Evolutionary conservation across 768 basidiomycete genomes (phyloP), one percentile per base, ranked within the genome.

Genomic region (Pisolithus microcarpus): DNA sequence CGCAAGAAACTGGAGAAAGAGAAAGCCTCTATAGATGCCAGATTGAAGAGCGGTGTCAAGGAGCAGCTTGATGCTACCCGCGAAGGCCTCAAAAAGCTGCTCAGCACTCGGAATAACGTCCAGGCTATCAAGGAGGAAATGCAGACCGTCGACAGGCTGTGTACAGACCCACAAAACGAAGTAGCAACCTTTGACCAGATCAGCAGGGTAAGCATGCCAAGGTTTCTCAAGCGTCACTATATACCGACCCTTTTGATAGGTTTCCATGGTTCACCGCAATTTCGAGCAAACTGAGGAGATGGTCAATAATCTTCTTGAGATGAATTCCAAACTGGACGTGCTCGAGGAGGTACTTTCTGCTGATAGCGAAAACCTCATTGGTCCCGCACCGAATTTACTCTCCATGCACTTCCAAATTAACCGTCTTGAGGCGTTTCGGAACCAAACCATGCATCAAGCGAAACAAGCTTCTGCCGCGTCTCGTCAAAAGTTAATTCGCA

Each of bases 1-100:
- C 81, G 91, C 55, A 95, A 94, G 74, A 94, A 94, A 62, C 78
- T 97, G 40, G 86, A 93, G 68, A 97, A 97, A 68, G 95, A 98
- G 69, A 95, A 96, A 69, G 84, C 91, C 0, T 90, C 91, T 8
- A 88, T 98, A 53, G 91, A 96, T 62, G 84, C 86, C 4, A 80
- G 92, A 61, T 81, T 98, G 43, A 87, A 92, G 63, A 85, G 79
- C 50, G 91, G 92, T 9, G 92, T 95, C 57, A 91, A 88, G 66
- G 90, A 94, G 53, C 95, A 98, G 65, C 75, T 99, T 18, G 85
- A 91, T 59, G 82, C 90, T 1, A 97, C 93, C 7, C 74, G 91
- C 46, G 87, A 93, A 46, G 94, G 93, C 1, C 76, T 95, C 50
- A 78, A 85, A 61, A 90, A 85, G 60, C 76, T 96, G 1, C 74